These are phyloP conservation scores for Leishmania braziliensis DNA, from an alignment of 208 protist genomes.

Conservation along the genomic window DNA sequence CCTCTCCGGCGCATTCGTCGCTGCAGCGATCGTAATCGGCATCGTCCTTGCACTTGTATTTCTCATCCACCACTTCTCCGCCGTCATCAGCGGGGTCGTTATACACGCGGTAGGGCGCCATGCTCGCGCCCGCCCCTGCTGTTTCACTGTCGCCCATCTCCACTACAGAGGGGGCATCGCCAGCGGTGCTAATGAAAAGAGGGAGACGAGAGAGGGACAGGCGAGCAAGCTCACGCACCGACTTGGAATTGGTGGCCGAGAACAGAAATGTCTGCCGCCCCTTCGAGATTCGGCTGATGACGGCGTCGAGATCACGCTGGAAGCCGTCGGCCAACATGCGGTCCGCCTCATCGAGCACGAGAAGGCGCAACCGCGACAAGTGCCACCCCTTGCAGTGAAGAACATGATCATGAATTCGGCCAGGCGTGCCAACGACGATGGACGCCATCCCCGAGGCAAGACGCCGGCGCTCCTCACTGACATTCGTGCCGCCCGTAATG, in stretches of 20 bases:
- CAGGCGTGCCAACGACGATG: slow-evolving; percentile 89
- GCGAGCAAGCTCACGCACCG: slow-evolving; percentile 86
- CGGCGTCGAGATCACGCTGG: slow-evolving; percentile 96
- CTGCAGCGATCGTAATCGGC: slow-evolving; percentile 1
- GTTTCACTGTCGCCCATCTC: slow-evolving; percentile 25
- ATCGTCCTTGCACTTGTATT: slow-evolving; percentile 16
- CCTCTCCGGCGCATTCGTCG: slow-evolving; percentile 33
- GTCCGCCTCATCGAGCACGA: slow-evolving; percentile 99
- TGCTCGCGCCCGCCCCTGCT: background rate
- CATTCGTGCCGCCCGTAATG: slow-evolving; percentile 90
- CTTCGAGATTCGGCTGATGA: slow-evolving; percentile 87
- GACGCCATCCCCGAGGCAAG: slow-evolving; percentile 55
- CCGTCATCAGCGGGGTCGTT: slow-evolving; percentile 19
- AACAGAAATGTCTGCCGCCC: slow-evolving; percentile 98
- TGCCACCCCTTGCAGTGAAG: slow-evolving; percentile 72
- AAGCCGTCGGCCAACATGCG: slow-evolving; percentile 99
- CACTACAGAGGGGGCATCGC: slow-evolving; percentile 49
- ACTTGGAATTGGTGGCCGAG: slow-evolving; percentile 96
- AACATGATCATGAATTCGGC: slow-evolving; percentile 90
- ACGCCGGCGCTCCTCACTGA: slow-evolving; percentile 70
- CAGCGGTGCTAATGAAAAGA: slow-evolving; percentile 85
- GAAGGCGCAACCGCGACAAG: slow-evolving; percentile 93
- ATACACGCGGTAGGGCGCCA: slow-evolving; percentile 63
- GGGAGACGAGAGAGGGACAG: slow-evolving; percentile 94
- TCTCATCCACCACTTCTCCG: slow-evolving; percentile 20